Evolutionary conservation across 2,329 filamentous ascomycete genomes (phyloP).

Genomic region (Pestalotiopsis sp.): DNA sequence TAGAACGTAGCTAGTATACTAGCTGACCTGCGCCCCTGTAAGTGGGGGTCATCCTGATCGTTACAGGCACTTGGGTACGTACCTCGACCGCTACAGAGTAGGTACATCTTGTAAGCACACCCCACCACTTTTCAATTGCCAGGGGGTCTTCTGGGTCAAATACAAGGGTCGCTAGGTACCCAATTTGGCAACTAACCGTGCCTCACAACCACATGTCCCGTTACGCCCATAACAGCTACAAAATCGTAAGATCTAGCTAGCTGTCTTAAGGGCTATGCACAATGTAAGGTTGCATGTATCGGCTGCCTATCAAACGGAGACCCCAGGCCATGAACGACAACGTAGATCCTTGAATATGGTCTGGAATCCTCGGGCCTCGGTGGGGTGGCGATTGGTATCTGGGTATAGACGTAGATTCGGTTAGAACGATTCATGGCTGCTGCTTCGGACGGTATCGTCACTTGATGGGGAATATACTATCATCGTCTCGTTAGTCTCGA

Average conservation of each 20-base stretch:
- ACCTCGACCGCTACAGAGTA: too few relatives aligned
- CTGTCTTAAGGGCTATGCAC: background rate
- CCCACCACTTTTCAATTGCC: too few relatives aligned
- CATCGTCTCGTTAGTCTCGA: background rate
- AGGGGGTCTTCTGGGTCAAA: too few relatives aligned
- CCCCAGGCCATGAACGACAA: background rate
- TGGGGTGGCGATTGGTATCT: background rate
- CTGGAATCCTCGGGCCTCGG: background rate
- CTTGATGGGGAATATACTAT: background rate
- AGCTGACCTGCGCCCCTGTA: too few relatives aligned
- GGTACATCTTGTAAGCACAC: too few relatives aligned
- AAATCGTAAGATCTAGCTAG: background rate
- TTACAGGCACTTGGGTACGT: too few relatives aligned
- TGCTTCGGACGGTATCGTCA: background rate
- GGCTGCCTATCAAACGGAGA: background rate
- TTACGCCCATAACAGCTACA: background rate
- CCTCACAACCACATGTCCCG: background rate
- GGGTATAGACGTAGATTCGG: background rate
- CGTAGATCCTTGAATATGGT: background rate
- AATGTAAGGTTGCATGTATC: background rate
- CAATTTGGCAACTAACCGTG: background rate
- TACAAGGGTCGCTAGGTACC: background rate
- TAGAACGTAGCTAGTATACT: too few relatives aligned
- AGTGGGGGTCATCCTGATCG: too few relatives aligned
- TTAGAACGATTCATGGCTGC: background rate